Percentiles rank a stretch among this genome's conserved stretches.
These are phyloP conservation scores for Alternaria gansuensis DNA, from an alignment of 2,329 filamentous ascomycete genomes.

Conservation along the genomic window DNA sequence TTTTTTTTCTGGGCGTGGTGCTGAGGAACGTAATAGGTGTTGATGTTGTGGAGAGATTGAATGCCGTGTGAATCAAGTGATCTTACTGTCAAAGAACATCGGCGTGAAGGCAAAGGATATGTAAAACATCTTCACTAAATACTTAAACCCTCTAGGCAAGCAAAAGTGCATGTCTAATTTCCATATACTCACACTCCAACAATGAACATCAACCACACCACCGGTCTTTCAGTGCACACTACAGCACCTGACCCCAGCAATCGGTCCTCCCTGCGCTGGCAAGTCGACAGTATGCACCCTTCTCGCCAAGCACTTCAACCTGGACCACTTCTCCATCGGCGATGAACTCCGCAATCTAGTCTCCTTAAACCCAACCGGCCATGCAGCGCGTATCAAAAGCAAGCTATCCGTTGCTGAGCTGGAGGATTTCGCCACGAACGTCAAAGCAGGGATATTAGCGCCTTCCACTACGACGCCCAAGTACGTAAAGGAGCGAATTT, in stretches of 20 bases:
- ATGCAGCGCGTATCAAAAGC: conserved; percentile 14
- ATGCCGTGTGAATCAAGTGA: background rate
- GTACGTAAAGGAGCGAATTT: conserved; percentile 21
- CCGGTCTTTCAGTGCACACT: background rate
- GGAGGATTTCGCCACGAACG: conserved; percentile 2
- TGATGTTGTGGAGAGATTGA: background rate
- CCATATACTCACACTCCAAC: background rate
- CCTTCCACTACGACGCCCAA: conserved; percentile 13
- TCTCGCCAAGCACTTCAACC: conserved; percentile 12
- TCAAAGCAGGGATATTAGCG: conserved; percentile 15
- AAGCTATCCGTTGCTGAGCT: conserved; percentile 14
- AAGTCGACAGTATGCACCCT: conserved; percentile 23
- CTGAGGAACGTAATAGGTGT: background rate
- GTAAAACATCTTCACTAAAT: background rate
- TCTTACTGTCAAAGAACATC: background rate
- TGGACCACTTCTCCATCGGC: conserved; percentile 25
- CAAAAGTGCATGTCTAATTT: background rate
- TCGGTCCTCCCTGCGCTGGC: conserved; percentile 25
- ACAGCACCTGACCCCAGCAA: background rate
- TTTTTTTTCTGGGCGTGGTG: background rate
- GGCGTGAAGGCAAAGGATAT: background rate
- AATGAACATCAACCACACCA: background rate
- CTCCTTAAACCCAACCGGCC: conserved; percentile 8
- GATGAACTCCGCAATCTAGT: conserved; percentile 21
- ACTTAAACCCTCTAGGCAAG: background rate